Evolutionary conservation across 2,329 filamentous ascomycete genomes (phyloP).

Genomic region (Hirsutella minnesotensis): DNA sequence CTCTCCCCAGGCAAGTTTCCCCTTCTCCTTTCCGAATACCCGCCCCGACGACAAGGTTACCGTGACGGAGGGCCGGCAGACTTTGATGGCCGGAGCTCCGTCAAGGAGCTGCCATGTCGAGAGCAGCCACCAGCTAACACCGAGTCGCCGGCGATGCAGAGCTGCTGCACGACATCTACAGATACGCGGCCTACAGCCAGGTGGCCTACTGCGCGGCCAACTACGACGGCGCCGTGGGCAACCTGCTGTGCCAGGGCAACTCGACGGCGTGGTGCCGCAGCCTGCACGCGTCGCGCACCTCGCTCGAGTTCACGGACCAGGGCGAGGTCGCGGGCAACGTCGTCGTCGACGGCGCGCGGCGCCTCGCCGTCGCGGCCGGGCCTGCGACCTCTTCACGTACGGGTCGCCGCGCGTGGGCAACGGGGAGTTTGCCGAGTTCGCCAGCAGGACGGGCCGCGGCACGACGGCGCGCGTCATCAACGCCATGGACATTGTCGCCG

Average conservation of each 20-base stretch:
- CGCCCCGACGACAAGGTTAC: too few relatives aligned
- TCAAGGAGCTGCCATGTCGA: not conserved
- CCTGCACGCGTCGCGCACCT: not conserved
- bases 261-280: not conserved
- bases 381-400: conserved; percentile 49
- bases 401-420: conserved; percentile 57
- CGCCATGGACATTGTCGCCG: conserved; percentile 52
- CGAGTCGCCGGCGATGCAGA: conserved; percentile 7
- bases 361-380: conserved; percentile 41
- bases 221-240: not conserved
- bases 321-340: conserved; percentile 39
- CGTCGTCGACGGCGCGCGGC: conserved; percentile 31
- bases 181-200: not conserved
- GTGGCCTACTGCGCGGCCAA: not conserved
- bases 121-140: conserved; percentile 2
- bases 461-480: conserved; percentile 54
- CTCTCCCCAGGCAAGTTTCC: not conserved
- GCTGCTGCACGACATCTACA: conserved; percentile 10
- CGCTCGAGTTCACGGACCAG: conserved; percentile 13
- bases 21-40: not conserved
- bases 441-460: conserved; percentile 27
- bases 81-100: too few relatives aligned
- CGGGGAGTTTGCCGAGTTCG: conserved; percentile 5
- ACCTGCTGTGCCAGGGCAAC: not conserved
- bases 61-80: too few relatives aligned